Base-by-base conservation (phyloP, 1,284 basidiomycete species). In the Cystobasidiaceae sp. region DNA sequence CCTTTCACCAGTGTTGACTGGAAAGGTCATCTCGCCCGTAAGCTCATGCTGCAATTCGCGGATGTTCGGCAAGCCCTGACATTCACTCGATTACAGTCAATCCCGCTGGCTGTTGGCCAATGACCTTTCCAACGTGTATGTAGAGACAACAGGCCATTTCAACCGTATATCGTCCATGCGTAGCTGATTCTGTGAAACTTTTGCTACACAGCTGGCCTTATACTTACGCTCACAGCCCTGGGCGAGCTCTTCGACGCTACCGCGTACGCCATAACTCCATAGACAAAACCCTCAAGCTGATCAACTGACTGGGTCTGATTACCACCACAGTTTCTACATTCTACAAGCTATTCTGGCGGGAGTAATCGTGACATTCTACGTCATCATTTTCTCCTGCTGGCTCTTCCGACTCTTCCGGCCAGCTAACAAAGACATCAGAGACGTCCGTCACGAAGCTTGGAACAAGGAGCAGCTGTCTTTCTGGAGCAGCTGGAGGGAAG, bases 401-500 rank as follows among this genome's bases (percentile, higher is more conserved):
- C 17, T 60, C 4, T 60, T 49, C 25, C 58, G 58, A 17, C 46
- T 60, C 6, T 32, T 60, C 1, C 44, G 48, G 58, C 58, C 58
- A n/a, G 45, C 58, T 9, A 46, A 60, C 34, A 5, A 34, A 34
- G 17, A 41, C 11, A 30, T 49, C 33, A 44, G 39, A 27, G 46
- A 60, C n/a, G 33, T 39, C 4, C 45, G 58, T 3, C 43, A 28
- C 39, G 21, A 7, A 21, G 58, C 58, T 17, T 60, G 48, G 34
- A 50, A 48, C 25, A 44, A 60, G 39, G 58, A 60, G 30, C 58
- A 60, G 4, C 19, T 60, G n/a, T 60, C 58, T 4, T 60, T 60
- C 23, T 60, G 58, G 58, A 60, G 58, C 39, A 49, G 45, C 25
- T 60, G 58, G 58, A 30, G 58, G 13, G 58, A 60, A 41, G 57